Base-by-base conservation (phyloP, 257 asterid species). In the Cordia subcordata region DNA sequence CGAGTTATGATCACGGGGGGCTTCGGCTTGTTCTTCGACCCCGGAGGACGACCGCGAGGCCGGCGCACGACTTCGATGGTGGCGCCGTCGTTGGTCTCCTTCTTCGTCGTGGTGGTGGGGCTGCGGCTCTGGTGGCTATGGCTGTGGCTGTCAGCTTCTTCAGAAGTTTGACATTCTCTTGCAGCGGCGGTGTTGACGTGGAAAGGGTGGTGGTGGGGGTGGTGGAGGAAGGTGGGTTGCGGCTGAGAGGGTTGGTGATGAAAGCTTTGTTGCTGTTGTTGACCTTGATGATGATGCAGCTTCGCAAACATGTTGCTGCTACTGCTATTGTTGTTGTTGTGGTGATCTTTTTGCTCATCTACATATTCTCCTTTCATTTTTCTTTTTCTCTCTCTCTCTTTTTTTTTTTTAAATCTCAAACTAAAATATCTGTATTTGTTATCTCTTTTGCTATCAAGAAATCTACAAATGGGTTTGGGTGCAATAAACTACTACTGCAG, bases 31-130 rank as follows among this genome's bases (percentile, higher is more conserved):
- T 87, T 87, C 47, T 77, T 84, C 4, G 95, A 84, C 1, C 95
- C 95, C 0, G 90, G 90, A 0, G 94, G 94, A 2, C 96, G 81
- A 32, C 96, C 96, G 0, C 94, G 90, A 13, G 96, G 91, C 50
- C 96, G 88, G 32, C 96, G 96, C 54, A 70, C 75, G 9, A 85
- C 84, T 16, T 87, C 96, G 22, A 87, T 87, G 40, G 81, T 57
- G 23, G 91, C 87, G 42, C 91, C 96, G 59, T 84, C 96, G 75
- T 65, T 40, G 21, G 75, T 20, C 11, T 53, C 57, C 21, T 53
- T 53, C 57, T 53, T 22, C 17, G 21, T 10, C 1, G 5, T 22
- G 1, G n/a, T n/a, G 35, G 10, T 27, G 38, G 13, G 57, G 57
- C 21, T 15, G 57, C 22, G 56, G 55, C 57, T 33, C 39, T 50